These are phyloP conservation scores for Claviceps monticola DNA, from an alignment of 2,329 filamentous ascomycete species.

Conservation along the genomic window DNA sequence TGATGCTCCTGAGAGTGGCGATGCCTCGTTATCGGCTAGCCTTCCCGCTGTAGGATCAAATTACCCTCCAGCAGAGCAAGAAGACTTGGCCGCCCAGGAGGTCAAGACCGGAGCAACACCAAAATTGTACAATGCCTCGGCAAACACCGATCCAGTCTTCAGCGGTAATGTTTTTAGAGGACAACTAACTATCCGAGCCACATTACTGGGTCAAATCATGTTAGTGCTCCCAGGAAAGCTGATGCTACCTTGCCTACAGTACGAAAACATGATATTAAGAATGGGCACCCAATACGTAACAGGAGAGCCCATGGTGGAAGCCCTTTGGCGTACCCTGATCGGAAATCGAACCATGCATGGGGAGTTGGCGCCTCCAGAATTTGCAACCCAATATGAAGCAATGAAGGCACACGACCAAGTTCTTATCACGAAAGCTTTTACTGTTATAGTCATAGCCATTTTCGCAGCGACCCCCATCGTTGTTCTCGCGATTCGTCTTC, in stretches of 20 bases:
- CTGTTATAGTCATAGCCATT: background rate
- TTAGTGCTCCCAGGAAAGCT: slow-evolving; percentile 3
- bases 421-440: background rate
- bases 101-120: background rate
- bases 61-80: background rate
- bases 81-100: background rate
- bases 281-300: slow-evolving; percentile 3
- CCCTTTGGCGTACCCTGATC: slow-evolving; percentile 5
- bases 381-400: slow-evolving; percentile 4
- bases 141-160: background rate
- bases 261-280: slow-evolving; percentile 1
- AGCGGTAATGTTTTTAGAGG: background rate
- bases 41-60: background rate
- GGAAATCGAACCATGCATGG: slow-evolving; percentile 5
- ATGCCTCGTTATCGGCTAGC: background rate
- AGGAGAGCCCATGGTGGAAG: slow-evolving; percentile 4
- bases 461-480: background rate
- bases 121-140: slow-evolving; percentile 4
- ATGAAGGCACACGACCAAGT: slow-evolving; percentile 3
- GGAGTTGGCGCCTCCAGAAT: slow-evolving; percentile 1
- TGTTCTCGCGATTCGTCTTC: slow-evolving; percentile 1
- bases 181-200: background rate
- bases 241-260: slow-evolving; percentile 1
- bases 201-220: background rate
- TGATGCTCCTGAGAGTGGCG: background rate